Evolutionary conservation across 2,329 filamentous ascomycete genomes (phyloP), one percentile per base, ranked within the genome.

Genomic region (Colletotrichum aenigma): DNA sequence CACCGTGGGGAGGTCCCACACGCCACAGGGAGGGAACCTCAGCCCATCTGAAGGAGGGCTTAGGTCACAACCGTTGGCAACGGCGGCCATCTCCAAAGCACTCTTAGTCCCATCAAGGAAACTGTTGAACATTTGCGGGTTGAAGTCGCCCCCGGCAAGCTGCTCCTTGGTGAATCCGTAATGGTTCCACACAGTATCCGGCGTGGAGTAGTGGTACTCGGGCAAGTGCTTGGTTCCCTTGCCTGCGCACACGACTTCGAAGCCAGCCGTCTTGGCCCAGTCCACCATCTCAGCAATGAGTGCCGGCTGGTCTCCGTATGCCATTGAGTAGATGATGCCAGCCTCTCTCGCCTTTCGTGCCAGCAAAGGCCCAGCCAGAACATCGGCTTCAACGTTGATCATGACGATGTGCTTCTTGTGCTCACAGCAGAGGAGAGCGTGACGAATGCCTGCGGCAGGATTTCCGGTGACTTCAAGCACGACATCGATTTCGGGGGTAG

Each of bases 381-480:
- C 84, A 77, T 88, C 85, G 30, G 85, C 86, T 79, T 88, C 86
- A 32, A 87, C 86, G 70, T 87, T 87, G 78, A 87, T 85, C 86
- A 87, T 87, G 30, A 88, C 86, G 65, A 88, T 87, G 79, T 88
- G 86, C 79, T 87, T 87, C 80, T 87, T 86, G 79, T 87, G 84
- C 76, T 88, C 85, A 75, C 85, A 88, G 79, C 85, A 87, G 12
- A 86, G 79, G 1, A 88, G 77, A 6, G 84, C 85, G 76, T 88
- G 86, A 4, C 58, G 58, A 1, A 61, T 61, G 6, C 56, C 56
- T 3, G 56, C 56, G 8, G 56, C 56, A 10, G 56, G 56, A 9
- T 60, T 60, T 60, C 56, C 56, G 5, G 56, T 60, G 28, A 60
- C 56, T 60, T 60, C 56, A 1, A 60, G 56, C 10, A 60, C 28